These are phyloP conservation scores for Thelonectria olida DNA, from an alignment of 2,329 filamentous ascomycete genomes.

Conservation along the genomic window DNA sequence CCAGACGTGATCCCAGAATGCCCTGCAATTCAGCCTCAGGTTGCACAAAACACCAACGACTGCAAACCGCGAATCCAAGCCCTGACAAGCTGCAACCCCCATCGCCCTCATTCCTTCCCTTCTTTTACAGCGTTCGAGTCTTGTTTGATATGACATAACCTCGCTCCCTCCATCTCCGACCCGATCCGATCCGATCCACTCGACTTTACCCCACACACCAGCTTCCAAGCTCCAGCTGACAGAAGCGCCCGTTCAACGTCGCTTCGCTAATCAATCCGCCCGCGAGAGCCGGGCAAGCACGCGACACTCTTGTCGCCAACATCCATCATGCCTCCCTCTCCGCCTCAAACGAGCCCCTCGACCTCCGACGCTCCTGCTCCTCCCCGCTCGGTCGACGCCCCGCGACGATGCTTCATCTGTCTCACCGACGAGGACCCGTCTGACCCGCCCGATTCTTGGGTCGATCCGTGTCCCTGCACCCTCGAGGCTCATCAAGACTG, in stretches of 20 bases:
- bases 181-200: too few species aligned
- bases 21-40: too few species aligned
- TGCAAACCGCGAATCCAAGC: too few species aligned
- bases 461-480: conserved; percentile 89
- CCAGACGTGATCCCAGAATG: too few species aligned
- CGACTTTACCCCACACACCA: too few species aligned
- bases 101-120: too few species aligned
- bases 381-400: conserved; percentile 34
- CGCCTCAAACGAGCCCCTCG: background rate
- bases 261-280: background rate
- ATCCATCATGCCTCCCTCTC: background rate
- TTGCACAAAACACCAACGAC: too few species aligned
- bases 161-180: too few species aligned
- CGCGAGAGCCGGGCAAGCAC: conserved; percentile 3
- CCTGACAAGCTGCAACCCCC: too few species aligned
- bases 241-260: background rate
- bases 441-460: conserved; percentile 69
- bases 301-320: conserved; percentile 4
- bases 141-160: too few species aligned
- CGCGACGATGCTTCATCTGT: conserved; percentile 70
- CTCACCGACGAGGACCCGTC: conserved; percentile 64
- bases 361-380: background rate
- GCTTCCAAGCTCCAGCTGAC: too few species aligned
- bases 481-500: conserved; percentile 91
- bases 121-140: too few species aligned